Conservation (phyloP, 75 land plant species). For the Selaginella tamariscina region DNA sequence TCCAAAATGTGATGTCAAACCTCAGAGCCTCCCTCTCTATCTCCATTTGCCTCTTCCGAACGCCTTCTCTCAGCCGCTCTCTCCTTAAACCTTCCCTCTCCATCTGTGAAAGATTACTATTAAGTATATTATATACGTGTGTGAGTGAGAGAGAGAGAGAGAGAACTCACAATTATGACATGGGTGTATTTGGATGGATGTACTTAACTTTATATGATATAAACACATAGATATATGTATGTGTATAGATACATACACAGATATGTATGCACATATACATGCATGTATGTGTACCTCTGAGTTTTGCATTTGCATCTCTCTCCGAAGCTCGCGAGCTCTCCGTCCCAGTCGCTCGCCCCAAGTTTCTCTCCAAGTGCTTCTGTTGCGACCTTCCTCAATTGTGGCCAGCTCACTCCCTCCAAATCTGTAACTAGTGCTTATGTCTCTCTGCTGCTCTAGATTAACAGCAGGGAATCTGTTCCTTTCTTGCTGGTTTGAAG, state of each 20-base stretch:
- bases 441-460: too few relatives aligned
- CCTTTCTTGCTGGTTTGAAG: background rate
- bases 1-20: conserved; percentile 38
- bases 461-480: background rate
- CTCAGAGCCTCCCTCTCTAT: conserved; percentile 23
- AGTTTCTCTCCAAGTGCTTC: conserved; percentile 10
- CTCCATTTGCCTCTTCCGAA: conserved; percentile 14
- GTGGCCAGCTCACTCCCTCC: background rate
- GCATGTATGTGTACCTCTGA: too few relatives aligned
- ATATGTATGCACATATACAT: too few relatives aligned
- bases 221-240: too few relatives aligned
- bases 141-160: too few relatives aligned
- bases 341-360: conserved; percentile 11
- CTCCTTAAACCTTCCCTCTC: background rate
- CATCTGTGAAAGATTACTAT: background rate
- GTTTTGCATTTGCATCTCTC: conserved; percentile 10
- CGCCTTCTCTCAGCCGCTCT: conserved; percentile 13
- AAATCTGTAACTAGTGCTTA: background rate
- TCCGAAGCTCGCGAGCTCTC: conserved; percentile 18
- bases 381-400: background rate
- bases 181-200: too few relatives aligned
- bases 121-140: too few relatives aligned
- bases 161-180: too few relatives aligned
- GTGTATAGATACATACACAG: too few relatives aligned
- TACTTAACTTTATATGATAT: too few relatives aligned